A percentile compares a stretch with the other conserved stretches of the same genome.
Conservation (phyloP, 768 basidiomycete species). For the Rhizopogon roseolus region DNA sequence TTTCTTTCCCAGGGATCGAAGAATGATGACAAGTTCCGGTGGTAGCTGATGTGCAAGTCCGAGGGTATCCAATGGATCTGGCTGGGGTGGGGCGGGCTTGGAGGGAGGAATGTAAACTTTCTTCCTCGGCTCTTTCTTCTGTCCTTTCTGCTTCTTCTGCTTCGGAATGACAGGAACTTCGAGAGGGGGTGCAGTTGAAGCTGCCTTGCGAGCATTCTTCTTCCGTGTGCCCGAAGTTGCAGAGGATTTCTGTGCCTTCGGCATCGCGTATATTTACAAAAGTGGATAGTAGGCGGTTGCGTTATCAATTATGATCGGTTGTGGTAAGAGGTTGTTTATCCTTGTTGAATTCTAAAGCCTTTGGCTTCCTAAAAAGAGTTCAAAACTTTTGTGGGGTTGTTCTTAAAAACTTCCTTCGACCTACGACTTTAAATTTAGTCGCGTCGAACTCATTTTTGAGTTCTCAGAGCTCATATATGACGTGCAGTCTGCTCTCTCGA, state of each 20-base stretch:
- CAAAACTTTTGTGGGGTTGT: neutral
- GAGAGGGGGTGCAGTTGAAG: slow-evolving; percentile 31
- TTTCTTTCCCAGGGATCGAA: slow-evolving; percentile 84
- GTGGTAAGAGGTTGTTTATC: neutral
- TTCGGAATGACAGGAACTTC: slow-evolving; percentile 34
- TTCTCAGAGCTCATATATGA: neutral
- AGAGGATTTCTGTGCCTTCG: slow-evolving; percentile 61
- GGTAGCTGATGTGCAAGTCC: slow-evolving; percentile 73
- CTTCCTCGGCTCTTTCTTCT: slow-evolving; percentile 66
- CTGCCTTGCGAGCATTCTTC: slow-evolving; percentile 83
- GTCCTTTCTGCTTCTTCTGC: slow-evolving; percentile 45
- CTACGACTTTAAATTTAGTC: neutral
- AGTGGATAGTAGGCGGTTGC: neutral
- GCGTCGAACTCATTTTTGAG: slow-evolving; percentile 1
- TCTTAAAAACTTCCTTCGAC: slow-evolving; percentile 4
- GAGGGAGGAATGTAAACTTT: slow-evolving; percentile 87
- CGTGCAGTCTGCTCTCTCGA: slow-evolving; percentile 1
- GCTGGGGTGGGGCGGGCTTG: slow-evolving; percentile 67
- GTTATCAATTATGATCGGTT: neutral
- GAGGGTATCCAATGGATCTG: slow-evolving; percentile 83
- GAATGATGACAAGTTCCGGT: slow-evolving; percentile 76
- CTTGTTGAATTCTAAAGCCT: neutral
- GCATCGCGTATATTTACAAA: slow-evolving; percentile 24
- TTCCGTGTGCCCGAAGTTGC: slow-evolving; percentile 85
- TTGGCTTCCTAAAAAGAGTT: slow-evolving; percentile 1